Evolutionary conservation across 139 green algal species (phyloP), one percentile per base, ranked within the genome.

Genomic region (Ettlia oleoabundans): DNA sequence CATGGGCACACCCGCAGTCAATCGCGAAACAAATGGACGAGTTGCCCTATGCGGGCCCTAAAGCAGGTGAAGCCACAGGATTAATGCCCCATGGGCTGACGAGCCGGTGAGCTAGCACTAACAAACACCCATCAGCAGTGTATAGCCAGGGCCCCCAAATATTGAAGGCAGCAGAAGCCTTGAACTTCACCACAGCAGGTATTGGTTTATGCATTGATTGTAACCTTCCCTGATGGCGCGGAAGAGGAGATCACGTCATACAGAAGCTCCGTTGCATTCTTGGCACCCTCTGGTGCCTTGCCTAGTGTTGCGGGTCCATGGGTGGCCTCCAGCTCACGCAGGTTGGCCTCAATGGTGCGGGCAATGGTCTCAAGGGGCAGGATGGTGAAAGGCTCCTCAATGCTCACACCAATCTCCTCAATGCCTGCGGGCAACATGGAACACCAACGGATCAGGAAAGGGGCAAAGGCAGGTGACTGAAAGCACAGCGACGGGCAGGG

Each of bases 341-440:
- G 55, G 55, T 65, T 65, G 55, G 55, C 21, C 55, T 65, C 38
- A 26, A 71, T 71, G 58, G 75, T 71, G 58, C 58, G 58, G 38
- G 58, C 43, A 63, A 71, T 71, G n/a, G 62, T 74, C 66, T 89
- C 81, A 13, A 91, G 70, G 4, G 88, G 86, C 38, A 92, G 83
- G 38, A 92, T 86, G 33, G 78, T 58, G 69, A 92, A 91, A 24
- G 88, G 88, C 80, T 92, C 75, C 75, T 81, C 73, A 19, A 80
- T 80, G 22, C 38, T 52, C 73, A 80, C 73, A 28, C 73, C 73
- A 55, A 80, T 80, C 73, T 80, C 73, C 73, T 80, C 73, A 69
- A 80, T 80, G 53, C 73, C 66, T 73, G 66, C 37, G 66, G 15
- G 37, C 22, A 38, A n/a, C n/a, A n/a, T n/a, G n/a, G n/a, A n/a